Base-by-base conservation (phyloP, 108 stramenopile genomes). In the Heterococcus sp. region DNA sequence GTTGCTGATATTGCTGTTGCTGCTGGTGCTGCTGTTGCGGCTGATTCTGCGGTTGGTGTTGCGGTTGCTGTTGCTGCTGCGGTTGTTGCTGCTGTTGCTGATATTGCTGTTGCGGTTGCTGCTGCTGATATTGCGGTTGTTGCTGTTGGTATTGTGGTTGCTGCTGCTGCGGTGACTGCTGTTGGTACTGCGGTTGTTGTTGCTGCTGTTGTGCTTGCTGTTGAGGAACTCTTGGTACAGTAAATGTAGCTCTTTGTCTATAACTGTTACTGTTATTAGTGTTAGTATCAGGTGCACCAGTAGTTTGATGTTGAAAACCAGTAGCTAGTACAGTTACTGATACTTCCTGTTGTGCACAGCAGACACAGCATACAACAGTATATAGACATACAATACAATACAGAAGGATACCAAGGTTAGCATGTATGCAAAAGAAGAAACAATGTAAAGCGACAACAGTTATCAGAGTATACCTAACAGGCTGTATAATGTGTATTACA, bases 271-370 rank as follows among this genome's bases (percentile, higher is more conserved):
- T 21, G 46, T 21, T 58, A 21, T 21, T 58, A 21, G 14, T 21
- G 46, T 21, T 21, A n/a, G n/a, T n/a, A n/a, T n/a, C 46, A 8
- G 46, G 46, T 21, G 46, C 46, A 21, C 46, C 46, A 8, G 46
- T 58, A 8, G 46, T 58, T 21, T 14, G 8, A 21, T 58, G 46
- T 21, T 58, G 46, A 21, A 87, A 89, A 28, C 88, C 88, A 26
- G 88, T 89, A 5, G 88, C 88, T 36, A 89, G 72, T 29, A 89
- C 82, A 34, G 88, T 89, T 35, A 89, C 85, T 2, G 75, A 78
- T 1, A 93, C 92, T 33, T 89, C n/a, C 33, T 58, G 46, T 21
- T 8, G 46, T 21, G 46, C 46, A 58, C 14, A 8, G 46, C 46
- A 21, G 46, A 21, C 46, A 21, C 14, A 14, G 46, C 46, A 58